Conservation (phyloP, 345 rosid species). For the Ceriops decandra region DNA sequence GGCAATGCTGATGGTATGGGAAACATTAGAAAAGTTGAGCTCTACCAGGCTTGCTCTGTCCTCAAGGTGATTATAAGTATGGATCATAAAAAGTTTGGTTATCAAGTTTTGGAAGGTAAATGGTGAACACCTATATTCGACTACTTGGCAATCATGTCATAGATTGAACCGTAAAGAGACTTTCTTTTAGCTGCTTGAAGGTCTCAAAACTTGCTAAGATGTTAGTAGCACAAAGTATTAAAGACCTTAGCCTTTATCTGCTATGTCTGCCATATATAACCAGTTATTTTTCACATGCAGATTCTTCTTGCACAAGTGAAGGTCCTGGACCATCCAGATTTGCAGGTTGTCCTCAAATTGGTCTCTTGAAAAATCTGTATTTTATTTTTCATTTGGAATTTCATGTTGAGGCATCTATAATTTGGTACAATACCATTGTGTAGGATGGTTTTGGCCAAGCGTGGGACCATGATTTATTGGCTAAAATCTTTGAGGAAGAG, state of each 20-base stretch:
- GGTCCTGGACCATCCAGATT: constrained; percentile 58
- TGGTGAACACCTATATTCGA: too few relatives aligned
- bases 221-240: not conserved
- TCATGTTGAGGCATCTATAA: constrained; percentile 1
- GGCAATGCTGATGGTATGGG: constrained; percentile 87
- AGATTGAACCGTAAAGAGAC: not conserved
- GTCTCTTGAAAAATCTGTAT: not conserved
- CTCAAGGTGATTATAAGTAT: constrained; percentile 43
- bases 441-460: constrained; percentile 87
- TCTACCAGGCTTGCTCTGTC: constrained; percentile 62
- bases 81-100: too few relatives aligned
- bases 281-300: constrained; percentile 26
- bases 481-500: constrained; percentile 57
- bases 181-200: not conserved
- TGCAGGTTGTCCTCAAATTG: constrained; percentile 46
- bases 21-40: constrained; percentile 56
- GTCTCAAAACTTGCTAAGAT: not conserved
- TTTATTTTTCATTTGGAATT: constrained; percentile 6
- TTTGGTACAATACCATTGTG: constrained; percentile 14
- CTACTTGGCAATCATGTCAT: not conserved
- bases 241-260: not conserved
- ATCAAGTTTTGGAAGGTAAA: too few relatives aligned
- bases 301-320: constrained; percentile 60
- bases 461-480: constrained; percentile 66
- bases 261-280: not conserved